Percentiles rank a stretch among this genome's conserved stretches.
Evolutionary conservation across 768 basidiomycete genomes (phyloP).

Genomic region (Naematelia encephala): DNA sequence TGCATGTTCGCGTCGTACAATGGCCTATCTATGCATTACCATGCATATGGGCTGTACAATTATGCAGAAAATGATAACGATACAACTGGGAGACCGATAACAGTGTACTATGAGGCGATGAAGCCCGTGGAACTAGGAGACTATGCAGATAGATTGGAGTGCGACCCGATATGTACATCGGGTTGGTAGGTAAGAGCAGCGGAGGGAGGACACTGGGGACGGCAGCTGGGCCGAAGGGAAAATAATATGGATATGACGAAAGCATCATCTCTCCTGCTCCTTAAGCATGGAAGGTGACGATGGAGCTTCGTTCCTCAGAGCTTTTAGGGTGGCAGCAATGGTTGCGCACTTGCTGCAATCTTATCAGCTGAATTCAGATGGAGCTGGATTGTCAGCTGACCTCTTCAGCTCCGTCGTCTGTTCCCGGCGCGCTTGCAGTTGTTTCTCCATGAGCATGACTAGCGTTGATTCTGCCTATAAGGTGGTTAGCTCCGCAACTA

Average conservation of each 20-base stretch:
- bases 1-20: neutral
- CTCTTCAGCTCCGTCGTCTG: conserved; percentile 21
- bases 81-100: no score
- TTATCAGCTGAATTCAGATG: neutral
- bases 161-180: no score
- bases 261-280: neutral
- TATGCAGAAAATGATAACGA: no score
- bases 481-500: neutral
- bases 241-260: no score
- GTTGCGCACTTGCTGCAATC: conserved; percentile 2
- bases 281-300: neutral
- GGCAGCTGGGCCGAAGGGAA: no score
- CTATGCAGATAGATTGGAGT: no score
- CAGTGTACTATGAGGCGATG: no score
- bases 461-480: conserved; percentile 34
- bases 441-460: conserved; percentile 39
- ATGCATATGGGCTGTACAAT: neutral
- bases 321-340: conserved; percentile 1
- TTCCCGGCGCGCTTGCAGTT: conserved; percentile 20
- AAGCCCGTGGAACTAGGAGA: no score
- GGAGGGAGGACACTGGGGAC: no score
- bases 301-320: neutral
- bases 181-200: no score
- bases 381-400: neutral
- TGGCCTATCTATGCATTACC: neutral